phyloP scores from a whole-genome alignment of 257 asterid genomes.

The Primulina tabacum region DNA sequence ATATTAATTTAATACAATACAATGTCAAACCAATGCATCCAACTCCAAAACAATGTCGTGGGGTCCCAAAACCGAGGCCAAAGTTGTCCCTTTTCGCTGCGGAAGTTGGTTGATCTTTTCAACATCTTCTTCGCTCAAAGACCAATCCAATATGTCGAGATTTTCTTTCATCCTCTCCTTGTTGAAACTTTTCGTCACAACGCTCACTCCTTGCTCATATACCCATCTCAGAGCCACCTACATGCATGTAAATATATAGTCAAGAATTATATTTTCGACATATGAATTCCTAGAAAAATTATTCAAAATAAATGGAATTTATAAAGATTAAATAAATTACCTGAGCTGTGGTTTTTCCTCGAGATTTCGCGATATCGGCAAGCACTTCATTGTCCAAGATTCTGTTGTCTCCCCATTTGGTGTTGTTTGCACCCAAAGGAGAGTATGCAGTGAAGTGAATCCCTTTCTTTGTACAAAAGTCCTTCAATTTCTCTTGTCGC shows the following conservation, averaged over 20 bases:
- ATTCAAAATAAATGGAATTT: too few relatives aligned
- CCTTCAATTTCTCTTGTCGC: slow-evolving; percentile 50
- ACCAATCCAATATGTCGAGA: slow-evolving; percentile 52
- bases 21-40: slow-evolving; percentile 38
- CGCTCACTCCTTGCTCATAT: slow-evolving; percentile 52
- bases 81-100: slow-evolving; percentile 35
- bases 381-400: slow-evolving; percentile 42
- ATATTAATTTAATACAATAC: not conserved
- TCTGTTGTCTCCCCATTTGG: slow-evolving; percentile 59
- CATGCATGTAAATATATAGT: not conserved
- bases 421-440: slow-evolving; percentile 60
- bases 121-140: slow-evolving; percentile 33
- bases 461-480: slow-evolving; percentile 45
- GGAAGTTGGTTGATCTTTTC: slow-evolving; percentile 41
- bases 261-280: too few relatives aligned
- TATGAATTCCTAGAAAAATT: too few relatives aligned
- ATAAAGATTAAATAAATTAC: slow-evolving; percentile 11
- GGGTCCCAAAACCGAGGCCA: slow-evolving; percentile 40
- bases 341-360: slow-evolving; percentile 53
- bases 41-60: slow-evolving; percentile 32
- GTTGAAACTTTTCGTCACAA: slow-evolving; percentile 56
- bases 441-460: slow-evolving; percentile 56
- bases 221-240: slow-evolving; percentile 63
- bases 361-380: slow-evolving; percentile 36
- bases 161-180: slow-evolving; percentile 57